Evolutionary conservation across 139 green algal genomes (phyloP).

Genomic region (Yamagishiella unicocca): DNA sequence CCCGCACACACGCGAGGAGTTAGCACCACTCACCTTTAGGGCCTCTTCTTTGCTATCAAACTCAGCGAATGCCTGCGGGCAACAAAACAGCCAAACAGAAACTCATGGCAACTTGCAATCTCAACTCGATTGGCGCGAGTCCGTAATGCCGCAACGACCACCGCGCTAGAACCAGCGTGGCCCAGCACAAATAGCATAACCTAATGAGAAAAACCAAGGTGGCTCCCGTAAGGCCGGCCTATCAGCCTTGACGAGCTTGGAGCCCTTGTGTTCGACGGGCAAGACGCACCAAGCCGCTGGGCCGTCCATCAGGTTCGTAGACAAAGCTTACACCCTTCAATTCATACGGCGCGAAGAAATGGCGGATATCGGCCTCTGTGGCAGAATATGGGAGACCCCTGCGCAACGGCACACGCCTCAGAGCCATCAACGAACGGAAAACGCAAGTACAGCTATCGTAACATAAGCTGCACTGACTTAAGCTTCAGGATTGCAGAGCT

Average conservation of each 20-base stretch:
- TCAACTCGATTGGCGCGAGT: too few species aligned
- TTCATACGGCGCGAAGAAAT: conserved; percentile 69
- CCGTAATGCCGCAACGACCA: too few species aligned
- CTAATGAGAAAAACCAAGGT: too few species aligned
- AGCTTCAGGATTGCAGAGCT: conserved; percentile 41
- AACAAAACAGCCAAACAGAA: too few species aligned
- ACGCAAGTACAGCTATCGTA: background rate
- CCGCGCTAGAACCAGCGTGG: too few species aligned
- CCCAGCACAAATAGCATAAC: too few species aligned
- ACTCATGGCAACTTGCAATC: too few species aligned
- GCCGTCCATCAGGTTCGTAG: conserved; percentile 70
- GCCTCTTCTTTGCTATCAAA: conserved; percentile 69
- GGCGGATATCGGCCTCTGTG: conserved; percentile 59
- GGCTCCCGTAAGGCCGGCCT: too few species aligned
- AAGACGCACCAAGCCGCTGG: conserved; percentile 67
- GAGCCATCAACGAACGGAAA: background rate
- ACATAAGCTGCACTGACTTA: conserved; percentile 11
- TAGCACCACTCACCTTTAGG: conserved; percentile 48
- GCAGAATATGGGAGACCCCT: conserved; percentile 60
- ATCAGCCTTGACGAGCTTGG: too few species aligned
- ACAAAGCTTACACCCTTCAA: conserved; percentile 68
- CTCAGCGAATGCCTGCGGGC: conserved; percentile 69
- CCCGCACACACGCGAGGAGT: too few species aligned
- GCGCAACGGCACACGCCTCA: background rate
- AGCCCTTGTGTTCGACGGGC: too few species aligned